Conservation (phyloP, 1,284 basidiomycete genomes). For the Caloboletus firmus region DNA sequence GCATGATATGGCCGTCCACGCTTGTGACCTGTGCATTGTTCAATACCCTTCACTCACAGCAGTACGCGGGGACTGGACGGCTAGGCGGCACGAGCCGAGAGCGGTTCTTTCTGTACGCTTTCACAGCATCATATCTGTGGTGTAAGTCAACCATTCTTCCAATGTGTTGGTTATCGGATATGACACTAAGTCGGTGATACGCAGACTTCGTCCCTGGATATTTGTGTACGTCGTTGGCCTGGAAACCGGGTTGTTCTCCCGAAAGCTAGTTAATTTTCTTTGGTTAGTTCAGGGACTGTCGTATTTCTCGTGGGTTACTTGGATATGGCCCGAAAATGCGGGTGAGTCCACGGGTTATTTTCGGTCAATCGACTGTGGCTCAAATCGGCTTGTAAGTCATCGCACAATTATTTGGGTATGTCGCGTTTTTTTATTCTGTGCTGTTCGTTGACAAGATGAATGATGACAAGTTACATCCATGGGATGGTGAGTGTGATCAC, state of each 20-base stretch:
- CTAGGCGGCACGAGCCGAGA: constrained; percentile 47
- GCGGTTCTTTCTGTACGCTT: constrained; percentile 51
- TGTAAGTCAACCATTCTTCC: constrained; percentile 37
- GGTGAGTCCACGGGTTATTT: constrained; percentile 18
- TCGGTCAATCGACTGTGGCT: neutral
- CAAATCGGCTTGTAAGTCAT: constrained; percentile 16
- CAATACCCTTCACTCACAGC: constrained; percentile 56
- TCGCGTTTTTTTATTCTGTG: neutral
- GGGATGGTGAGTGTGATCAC: constrained; percentile 35
- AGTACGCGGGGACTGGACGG: constrained; percentile 45
- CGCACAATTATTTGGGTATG: constrained; percentile 44
- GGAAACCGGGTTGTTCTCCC: neutral
- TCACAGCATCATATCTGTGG: constrained; percentile 45
- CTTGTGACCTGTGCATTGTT: constrained; percentile 54
- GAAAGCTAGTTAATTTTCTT: neutral
- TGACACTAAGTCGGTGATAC: constrained; percentile 11
- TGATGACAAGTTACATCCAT: constrained; percentile 33
- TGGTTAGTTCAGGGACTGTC: constrained; percentile 43
- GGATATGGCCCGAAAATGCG: constrained; percentile 51
- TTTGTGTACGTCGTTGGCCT: constrained; percentile 29
- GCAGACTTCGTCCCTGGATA: constrained; percentile 52
- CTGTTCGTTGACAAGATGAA: constrained; percentile 3
- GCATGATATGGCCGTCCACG: constrained; percentile 54
- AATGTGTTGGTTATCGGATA: neutral
- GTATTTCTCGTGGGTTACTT: constrained; percentile 59